Conservation (phyloP, 2,329 filamentous ascomycete species). For the Sporothrix phasma region DNA sequence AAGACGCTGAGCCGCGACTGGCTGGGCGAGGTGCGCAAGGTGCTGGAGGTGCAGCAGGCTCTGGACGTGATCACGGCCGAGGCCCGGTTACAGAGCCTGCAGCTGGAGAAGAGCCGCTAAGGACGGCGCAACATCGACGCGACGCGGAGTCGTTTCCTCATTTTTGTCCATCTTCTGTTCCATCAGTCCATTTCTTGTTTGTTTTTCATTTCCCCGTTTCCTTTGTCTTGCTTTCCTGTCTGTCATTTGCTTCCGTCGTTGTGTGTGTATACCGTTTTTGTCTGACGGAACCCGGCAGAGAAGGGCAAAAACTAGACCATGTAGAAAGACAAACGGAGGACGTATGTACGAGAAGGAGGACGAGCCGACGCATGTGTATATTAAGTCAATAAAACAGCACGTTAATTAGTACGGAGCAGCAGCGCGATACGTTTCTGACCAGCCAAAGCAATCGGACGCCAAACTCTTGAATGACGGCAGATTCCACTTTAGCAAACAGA, state of each 20-base stretch:
- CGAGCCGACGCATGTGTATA: background rate
- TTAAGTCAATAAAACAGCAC: background rate
- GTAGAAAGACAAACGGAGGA: background rate
- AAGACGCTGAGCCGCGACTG: slow-evolving; percentile 92
- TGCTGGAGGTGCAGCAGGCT: slow-evolving; percentile 91
- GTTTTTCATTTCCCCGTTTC: background rate
- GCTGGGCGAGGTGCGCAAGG: slow-evolving; percentile 81
- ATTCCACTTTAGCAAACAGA: too few relatives aligned
- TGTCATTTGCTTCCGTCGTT: background rate
- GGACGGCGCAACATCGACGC: too few relatives aligned
- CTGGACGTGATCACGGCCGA: slow-evolving; percentile 91
- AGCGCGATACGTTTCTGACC: too few relatives aligned
- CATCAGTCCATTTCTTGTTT: background rate
- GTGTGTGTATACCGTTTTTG: slow-evolving; percentile 3
- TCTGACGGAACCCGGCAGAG: background rate
- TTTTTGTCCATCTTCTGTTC: background rate
- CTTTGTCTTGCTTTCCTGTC: background rate
- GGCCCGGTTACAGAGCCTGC: slow-evolving; percentile 77
- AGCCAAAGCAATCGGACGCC: too few relatives aligned
- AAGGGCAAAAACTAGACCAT: background rate
- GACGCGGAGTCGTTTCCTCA: background rate
- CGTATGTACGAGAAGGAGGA: slow-evolving; percentile 4
- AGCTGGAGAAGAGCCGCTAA: slow-evolving; percentile 53
- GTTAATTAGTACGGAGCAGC: too few relatives aligned
- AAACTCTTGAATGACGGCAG: too few relatives aligned